Evolutionary conservation across 2,329 filamentous ascomycete species (phyloP).

Genomic region (Hypoxylon sp.): DNA sequence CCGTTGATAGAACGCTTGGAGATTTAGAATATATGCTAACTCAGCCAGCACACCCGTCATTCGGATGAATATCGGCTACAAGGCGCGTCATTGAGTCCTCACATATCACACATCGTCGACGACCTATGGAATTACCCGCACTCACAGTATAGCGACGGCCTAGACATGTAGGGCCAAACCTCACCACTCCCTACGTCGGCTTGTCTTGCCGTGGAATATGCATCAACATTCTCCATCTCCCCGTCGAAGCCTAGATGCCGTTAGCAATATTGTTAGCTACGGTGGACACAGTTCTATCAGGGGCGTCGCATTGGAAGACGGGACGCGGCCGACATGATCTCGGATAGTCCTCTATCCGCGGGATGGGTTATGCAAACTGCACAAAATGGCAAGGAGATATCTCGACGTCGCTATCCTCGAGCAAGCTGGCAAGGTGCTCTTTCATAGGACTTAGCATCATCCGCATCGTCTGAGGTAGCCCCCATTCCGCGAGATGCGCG

Average conservation of each 20-base stretch:
- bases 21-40: background rate
- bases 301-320: slow-evolving; percentile 14
- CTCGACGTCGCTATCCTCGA: slow-evolving; percentile 33
- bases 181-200: background rate
- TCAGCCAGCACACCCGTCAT: background rate
- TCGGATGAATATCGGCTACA: background rate
- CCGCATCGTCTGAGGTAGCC: too few relatives aligned
- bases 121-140: too few relatives aligned
- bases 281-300: slow-evolving; percentile 20
- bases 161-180: too few relatives aligned
- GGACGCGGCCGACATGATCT: background rate
- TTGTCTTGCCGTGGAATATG: too few relatives aligned
- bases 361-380: slow-evolving; percentile 31
- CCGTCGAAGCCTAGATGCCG: slow-evolving; percentile 27
- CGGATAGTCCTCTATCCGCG: slow-evolving; percentile 7
- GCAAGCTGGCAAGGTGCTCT: too few relatives aligned
- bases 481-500: too few relatives aligned
- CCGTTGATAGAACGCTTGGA: background rate
- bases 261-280: slow-evolving; percentile 22
- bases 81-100: background rate
- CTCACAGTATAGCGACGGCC: too few relatives aligned
- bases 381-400: background rate
- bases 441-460: too few relatives aligned
- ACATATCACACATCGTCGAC: background rate
- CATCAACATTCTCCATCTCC: slow-evolving; percentile 28